Percentiles rank a stretch among this genome's conserved stretches.
These are phyloP conservation scores for Pelargonium myrrhifolium DNA, from an alignment of 441 rosid species.

Conservation along the genomic window DNA sequence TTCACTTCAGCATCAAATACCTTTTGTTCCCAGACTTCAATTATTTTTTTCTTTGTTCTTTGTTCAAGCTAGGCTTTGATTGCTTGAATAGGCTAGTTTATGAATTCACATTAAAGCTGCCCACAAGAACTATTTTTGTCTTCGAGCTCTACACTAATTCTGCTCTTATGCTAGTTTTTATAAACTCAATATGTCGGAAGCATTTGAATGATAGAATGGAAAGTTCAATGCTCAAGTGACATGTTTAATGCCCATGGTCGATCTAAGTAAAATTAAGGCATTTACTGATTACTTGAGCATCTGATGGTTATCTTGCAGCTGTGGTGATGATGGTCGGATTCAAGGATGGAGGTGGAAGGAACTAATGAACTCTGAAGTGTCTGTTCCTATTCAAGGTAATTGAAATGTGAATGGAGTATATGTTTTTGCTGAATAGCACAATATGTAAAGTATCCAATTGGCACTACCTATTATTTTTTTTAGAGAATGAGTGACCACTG, in stretches of 20 bases:
- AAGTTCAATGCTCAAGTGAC: no score
- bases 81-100: no score
- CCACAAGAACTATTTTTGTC: no score
- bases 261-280: neutral
- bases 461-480: neutral
- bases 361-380: slow-evolving; percentile 33
- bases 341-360: slow-evolving; percentile 89
- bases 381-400: slow-evolving; percentile 46
- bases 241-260: no score
- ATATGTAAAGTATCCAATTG: neutral
- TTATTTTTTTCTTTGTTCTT: neutral
- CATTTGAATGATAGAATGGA: no score
- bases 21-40: no score
- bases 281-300: neutral
- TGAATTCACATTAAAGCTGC: no score
- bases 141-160: no score
- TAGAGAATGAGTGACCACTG: neutral
- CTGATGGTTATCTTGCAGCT: slow-evolving; percentile 33
- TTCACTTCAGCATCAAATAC: neutral
- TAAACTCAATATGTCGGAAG: no score
- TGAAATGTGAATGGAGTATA: neutral
- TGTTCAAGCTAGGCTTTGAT: no score
- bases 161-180: no score
- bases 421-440: neutral
- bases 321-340: slow-evolving; percentile 92